phyloP scores from a whole-genome alignment of 257 asterid genomes.

The Nicotiana undulata region DNA sequence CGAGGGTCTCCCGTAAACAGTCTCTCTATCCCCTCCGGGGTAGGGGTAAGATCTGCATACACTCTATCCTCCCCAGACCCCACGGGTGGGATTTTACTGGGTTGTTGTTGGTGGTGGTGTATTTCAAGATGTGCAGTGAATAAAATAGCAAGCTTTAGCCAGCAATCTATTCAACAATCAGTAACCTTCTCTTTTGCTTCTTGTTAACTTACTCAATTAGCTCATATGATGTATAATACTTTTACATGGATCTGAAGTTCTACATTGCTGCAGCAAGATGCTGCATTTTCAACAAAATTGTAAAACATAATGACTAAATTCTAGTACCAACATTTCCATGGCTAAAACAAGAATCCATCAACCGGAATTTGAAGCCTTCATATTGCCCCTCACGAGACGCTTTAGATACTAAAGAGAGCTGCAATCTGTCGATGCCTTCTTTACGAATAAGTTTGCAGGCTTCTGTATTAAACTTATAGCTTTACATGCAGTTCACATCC shows the following conservation, averaged over 20 bases:
- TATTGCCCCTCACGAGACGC: neutral
- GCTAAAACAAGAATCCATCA: neutral
- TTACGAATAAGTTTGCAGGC: neutral
- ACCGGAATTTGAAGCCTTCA: neutral
- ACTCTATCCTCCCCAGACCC: too few relatives aligned
- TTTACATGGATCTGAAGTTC: neutral
- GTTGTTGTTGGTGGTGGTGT: too few relatives aligned
- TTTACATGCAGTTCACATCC: constrained; percentile 1
- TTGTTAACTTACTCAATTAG: neutral
- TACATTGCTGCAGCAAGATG: neutral
- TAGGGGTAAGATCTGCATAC: too few relatives aligned
- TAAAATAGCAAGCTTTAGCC: neutral
- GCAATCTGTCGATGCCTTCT: neutral
- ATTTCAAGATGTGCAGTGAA: neutral
- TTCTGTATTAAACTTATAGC: neutral
- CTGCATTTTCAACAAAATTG: neutral
- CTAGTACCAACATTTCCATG: neutral
- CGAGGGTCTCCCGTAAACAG: too few relatives aligned
- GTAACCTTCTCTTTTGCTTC: neutral
- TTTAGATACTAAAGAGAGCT: neutral
- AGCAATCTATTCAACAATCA: neutral
- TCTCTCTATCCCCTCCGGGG: too few relatives aligned
- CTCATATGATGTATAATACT: neutral
- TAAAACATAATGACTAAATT: neutral
- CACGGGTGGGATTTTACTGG: too few relatives aligned